Conservation (phyloP, 1,139 yeast species). For the Yamadazyma mexicana region DNA sequence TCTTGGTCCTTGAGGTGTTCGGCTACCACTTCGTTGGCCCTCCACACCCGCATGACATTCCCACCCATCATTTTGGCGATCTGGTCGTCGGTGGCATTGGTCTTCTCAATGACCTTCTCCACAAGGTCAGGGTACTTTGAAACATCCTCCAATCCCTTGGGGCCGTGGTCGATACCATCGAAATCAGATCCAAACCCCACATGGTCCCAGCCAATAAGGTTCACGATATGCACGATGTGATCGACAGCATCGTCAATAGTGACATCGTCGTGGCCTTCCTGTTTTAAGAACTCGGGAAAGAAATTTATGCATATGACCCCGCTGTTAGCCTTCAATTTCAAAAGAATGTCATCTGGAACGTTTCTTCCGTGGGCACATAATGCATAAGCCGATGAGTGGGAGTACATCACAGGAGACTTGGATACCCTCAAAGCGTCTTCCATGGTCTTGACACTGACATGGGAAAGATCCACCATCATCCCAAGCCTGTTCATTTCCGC, state of each 20-base stretch:
- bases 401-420: constrained; percentile 49
- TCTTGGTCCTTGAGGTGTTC: constrained; percentile 14
- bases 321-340: constrained; percentile 37
- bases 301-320: constrained; percentile 54
- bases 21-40: constrained; percentile 39
- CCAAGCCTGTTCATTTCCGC: constrained; percentile 53
- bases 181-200: constrained; percentile 58
- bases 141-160: constrained; percentile 52
- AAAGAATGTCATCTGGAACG: constrained; percentile 49
- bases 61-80: constrained; percentile 47
- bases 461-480: constrained; percentile 54
- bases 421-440: constrained; percentile 40
- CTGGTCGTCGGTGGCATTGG: constrained; percentile 41
- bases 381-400: constrained; percentile 48
- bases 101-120: constrained; percentile 35
- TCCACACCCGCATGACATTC: constrained; percentile 52
- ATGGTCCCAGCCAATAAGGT: constrained; percentile 53
- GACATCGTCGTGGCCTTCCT: constrained; percentile 18
- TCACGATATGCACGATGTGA: constrained; percentile 43
- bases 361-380: constrained; percentile 45
- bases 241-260: constrained; percentile 51
- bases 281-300: constrained; percentile 40
- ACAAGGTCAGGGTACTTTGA: constrained; percentile 54
- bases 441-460: constrained; percentile 55
- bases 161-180: constrained; percentile 52